These are phyloP conservation scores for Pseudogymnoascus sp. DNA, from an alignment of 2,329 filamentous ascomycete species.

Conservation along the genomic window DNA sequence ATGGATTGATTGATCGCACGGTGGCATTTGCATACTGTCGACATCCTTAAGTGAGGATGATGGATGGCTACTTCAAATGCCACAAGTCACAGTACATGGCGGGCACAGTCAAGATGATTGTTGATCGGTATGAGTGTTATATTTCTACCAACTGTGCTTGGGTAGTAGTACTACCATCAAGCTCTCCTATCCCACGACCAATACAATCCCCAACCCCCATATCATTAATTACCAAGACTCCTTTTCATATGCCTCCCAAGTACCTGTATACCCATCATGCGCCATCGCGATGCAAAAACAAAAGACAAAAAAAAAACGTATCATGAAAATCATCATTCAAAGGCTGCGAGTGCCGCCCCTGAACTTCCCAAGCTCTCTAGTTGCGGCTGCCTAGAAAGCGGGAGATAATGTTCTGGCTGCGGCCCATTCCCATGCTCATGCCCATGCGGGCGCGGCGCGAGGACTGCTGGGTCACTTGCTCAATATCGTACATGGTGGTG, in stretches of 20 bases:
- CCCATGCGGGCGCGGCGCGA: neutral
- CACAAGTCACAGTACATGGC: neutral
- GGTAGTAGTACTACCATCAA: neutral
- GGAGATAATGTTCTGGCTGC: constrained; percentile 5
- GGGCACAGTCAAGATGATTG: neutral
- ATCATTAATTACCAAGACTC: constrained; percentile 7
- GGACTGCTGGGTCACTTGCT: neutral
- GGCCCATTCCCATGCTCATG: constrained; percentile 6
- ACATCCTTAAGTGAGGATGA: neutral
- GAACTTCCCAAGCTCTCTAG: neutral
- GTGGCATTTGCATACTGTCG: neutral
- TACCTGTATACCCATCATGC: constrained; percentile 5
- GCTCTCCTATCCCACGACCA: neutral
- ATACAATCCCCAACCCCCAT: neutral
- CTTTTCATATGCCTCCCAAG: constrained; percentile 5
- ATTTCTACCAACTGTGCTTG: neutral
- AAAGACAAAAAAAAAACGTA: neutral
- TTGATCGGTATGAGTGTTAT: neutral
- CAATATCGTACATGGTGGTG: constrained; percentile 8
- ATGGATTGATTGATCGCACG: neutral
- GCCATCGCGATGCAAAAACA: constrained; percentile 1
- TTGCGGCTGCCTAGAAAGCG: neutral
- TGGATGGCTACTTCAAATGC: neutral
- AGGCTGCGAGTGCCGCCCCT: neutral
- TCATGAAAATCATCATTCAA: neutral